phyloP scores from a whole-genome alignment of 495 filamentous ascomycete genomes.

The Neurospora sp. region DNA sequence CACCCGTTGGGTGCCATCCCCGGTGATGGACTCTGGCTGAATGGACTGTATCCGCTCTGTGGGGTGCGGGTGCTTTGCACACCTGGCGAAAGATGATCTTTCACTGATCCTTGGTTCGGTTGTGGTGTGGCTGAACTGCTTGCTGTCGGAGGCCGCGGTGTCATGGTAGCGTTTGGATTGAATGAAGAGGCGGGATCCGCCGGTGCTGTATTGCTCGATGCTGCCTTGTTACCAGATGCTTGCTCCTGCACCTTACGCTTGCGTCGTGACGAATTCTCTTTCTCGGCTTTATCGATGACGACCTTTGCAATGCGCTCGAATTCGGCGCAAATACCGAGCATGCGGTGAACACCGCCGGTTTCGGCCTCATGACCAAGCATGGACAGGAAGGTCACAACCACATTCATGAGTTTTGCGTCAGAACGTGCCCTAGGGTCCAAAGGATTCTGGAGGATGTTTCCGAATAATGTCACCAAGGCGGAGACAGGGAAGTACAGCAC shows the following conservation, averaged over 20 bases:
- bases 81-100: constrained; percentile 31
- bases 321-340: constrained; percentile 86
- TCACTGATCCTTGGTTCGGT: constrained; percentile 15
- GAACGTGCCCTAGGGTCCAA: constrained; percentile 78
- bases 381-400: constrained; percentile 80
- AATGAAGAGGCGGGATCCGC: constrained; percentile 20
- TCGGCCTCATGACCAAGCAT: constrained; percentile 64
- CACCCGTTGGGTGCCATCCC: constrained; percentile 22
- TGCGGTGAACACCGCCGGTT: constrained; percentile 79
- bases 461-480: constrained; percentile 88
- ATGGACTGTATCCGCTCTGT: constrained; percentile 22
- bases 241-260: constrained; percentile 67
- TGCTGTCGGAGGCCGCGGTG: constrained; percentile 21
- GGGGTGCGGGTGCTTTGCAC: constrained; percentile 29
- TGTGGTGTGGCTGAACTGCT: constrained; percentile 28
- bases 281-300: constrained; percentile 84
- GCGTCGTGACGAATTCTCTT: constrained; percentile 61
- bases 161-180: constrained; percentile 22
- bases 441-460: constrained; percentile 94
- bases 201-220: constrained; percentile 10
- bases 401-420: constrained; percentile 82
- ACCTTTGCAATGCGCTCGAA: constrained; percentile 91
- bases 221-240: constrained; percentile 9
- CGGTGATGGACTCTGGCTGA: constrained; percentile 22
- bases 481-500: constrained; percentile 97